Base-by-base conservation (phyloP, 2,329 filamentous ascomycete genomes). In the Stagonosporopsis tanaceti region DNA sequence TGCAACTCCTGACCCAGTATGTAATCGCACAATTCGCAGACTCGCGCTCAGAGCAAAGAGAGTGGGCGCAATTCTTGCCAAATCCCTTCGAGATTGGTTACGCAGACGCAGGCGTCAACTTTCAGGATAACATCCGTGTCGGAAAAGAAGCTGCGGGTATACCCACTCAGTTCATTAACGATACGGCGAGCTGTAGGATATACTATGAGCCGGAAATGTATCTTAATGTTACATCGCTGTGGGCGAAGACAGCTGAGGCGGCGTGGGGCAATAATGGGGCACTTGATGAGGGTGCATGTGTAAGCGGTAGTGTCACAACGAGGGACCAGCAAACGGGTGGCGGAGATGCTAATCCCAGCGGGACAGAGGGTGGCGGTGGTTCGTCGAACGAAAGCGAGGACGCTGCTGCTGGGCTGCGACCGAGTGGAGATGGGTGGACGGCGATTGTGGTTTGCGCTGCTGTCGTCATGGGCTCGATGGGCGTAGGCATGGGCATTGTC, bases 101-200 rank as follows among this genome's bases (percentile, higher is more conserved):
- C 6, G 47, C 51, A 0, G 64, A 71, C 5, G 75, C 76, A 0
- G 54, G 52, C 9, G 63, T 78, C 14, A 79, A 79, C 39, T 74
- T 76, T 57, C 71, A 75, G 39, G 77, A 79, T 58, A 78, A 74
- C 30, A 76, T 76, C 44, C 64, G 74, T 17, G 63, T 39, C 34
- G 73, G 75, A 46, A 47, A 68, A 1, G 74, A 76, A 52, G 50
- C 46, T 0, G 70, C 65, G 4, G 74, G 72, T 5, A 70, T 79
- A 0, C 82, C 87, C 14, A 72, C 83, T 15, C 87, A 90, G 63
- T 89, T 89, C 65, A 73, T 84, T 2, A 85, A 86, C 53, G 83
- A 88, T 61, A 80, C 85, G 1, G 84, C 87, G 0, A 83, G 87
- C 62, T 89, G 87, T 62, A 78, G 86, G 5, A 70, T 89, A 12